Conservation (phyloP, 2,329 filamentous ascomycete species). For the Fusarium sp. region DNA sequence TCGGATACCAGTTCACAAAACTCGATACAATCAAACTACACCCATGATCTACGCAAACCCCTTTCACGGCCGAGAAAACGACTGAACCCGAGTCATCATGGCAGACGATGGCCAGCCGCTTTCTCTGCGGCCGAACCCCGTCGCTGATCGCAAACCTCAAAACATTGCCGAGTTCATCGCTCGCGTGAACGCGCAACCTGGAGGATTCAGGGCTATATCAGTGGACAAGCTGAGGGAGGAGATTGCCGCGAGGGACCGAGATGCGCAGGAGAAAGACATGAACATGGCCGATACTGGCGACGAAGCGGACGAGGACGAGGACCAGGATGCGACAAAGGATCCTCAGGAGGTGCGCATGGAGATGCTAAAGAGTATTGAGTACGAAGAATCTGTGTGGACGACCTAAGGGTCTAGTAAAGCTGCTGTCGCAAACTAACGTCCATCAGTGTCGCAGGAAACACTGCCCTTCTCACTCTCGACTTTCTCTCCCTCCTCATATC, state of each 20-base stretch:
- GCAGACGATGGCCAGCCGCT: conserved; percentile 49
- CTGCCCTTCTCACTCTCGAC: conserved; percentile 76
- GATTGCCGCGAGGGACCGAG: conserved; percentile 60
- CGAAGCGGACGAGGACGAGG: conserved; percentile 47
- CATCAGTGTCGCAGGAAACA: conserved; percentile 56
- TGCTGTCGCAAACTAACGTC: conserved; percentile 2
- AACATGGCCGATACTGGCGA: conserved; percentile 59
- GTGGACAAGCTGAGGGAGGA: conserved; percentile 77
- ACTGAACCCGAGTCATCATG: conserved; percentile 40
- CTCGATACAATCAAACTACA: neutral
- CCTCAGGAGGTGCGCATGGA: conserved; percentile 63
- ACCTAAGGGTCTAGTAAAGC: neutral
- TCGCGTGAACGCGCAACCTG: conserved; percentile 80
- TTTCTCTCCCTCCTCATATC: conserved; percentile 84
- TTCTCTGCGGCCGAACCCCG: conserved; percentile 56
- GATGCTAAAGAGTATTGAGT: conserved; percentile 68
- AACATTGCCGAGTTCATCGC: conserved; percentile 78
- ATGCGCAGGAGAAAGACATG: conserved; percentile 56
- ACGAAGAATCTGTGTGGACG: conserved; percentile 37
- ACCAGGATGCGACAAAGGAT: conserved; percentile 56
- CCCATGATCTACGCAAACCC: neutral
- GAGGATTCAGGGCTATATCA: conserved; percentile 82
- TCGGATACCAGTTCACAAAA: neutral
- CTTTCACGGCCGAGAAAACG: neutral
- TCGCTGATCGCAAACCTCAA: conserved; percentile 64